phyloP scores from a whole-genome alignment of 495 filamentous ascomycete species.

The Annulohypoxylon maeteangense region DNA sequence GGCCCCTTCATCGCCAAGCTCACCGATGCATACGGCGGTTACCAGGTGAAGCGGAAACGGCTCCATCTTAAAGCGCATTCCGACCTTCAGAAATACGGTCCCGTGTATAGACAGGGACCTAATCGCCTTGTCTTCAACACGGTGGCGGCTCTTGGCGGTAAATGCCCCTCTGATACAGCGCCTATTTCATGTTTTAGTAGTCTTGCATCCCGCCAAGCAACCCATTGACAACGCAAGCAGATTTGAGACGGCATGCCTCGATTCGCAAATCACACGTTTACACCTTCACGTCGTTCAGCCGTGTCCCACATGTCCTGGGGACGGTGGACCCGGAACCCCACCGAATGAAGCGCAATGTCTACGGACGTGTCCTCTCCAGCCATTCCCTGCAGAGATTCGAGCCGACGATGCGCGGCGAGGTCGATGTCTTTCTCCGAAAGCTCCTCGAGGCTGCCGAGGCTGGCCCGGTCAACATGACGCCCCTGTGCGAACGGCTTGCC shows the following conservation, averaged over 20 bases:
- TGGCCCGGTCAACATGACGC: not conserved
- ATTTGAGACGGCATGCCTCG: not conserved
- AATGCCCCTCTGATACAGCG: not conserved
- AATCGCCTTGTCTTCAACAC: conserved; percentile 40
- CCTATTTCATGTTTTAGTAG: not conserved
- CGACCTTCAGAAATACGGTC: conserved; percentile 43
- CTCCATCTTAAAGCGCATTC: conserved; percentile 56
- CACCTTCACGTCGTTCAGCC: not conserved
- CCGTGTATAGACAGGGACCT: conserved; percentile 33
- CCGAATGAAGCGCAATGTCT: not conserved
- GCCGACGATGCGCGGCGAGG: not conserved
- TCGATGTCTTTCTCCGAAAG: not conserved
- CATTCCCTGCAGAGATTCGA: not conserved
- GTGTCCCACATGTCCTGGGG: not conserved
- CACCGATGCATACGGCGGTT: conserved; percentile 58
- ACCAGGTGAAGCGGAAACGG: conserved; percentile 54
- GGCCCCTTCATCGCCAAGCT: conserved; percentile 65
- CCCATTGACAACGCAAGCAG: not conserved
- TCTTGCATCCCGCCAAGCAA: not conserved
- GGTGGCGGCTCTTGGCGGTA: conserved; percentile 31
- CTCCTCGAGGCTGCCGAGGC: not conserved
- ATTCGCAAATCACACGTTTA: not conserved
- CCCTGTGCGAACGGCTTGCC: not conserved
- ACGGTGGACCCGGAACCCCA: not conserved
- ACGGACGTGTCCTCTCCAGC: not conserved